Evolutionary conservation across 345 rosid species (phyloP), one percentile per base, ranked within the genome.

Genomic region (Ceriops decandra): DNA sequence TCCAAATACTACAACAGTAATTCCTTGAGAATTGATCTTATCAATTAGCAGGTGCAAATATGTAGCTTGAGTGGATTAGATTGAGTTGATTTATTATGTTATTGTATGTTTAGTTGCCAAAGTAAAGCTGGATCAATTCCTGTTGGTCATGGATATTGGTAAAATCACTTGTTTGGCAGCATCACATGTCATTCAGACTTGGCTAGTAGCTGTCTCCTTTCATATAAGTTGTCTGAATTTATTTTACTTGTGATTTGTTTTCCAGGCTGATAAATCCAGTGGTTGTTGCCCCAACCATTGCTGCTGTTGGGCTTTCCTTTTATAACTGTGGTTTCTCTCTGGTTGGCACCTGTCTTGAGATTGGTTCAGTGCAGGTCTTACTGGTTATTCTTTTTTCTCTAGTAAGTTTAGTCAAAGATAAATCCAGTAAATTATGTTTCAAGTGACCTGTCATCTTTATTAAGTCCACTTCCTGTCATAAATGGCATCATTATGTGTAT

Each of bases 241-340:
- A 62, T 36, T 19, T 22, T 3, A 26, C 4, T 5, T 46, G 9
- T 63, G 54, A n/a, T 53, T 53, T 53, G 21, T 26, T 72, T 64
- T 78, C 57, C 87, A 95, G 99, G 85, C 78, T 91, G 76, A 77
- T 95, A 68, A 95, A 95, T 84, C 99, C 99, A 5, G 99, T 95
- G 65, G 97, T 91, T 67, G 95, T 95, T 63, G 91, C 99, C 79
- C 97, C 99, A 56, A 95, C 99, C 9, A 81, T 95, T 77, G 99
- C 99, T 70, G 99, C 99, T 36, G 93, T 95, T 72, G 99, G 99
- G 59, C 91, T 95, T 79, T 89, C 97, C 0, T 93, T 95, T 74
- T 93, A 85, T 78, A 89, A 92, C 67, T 91, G 89, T 65, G 98
- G 98, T 72, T 93, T 93, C 75, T 92, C 96, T 42, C 80, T 85